Conservation (phyloP, 1,139 yeast genomes). For the Suhomyces guaymorum region DNA sequence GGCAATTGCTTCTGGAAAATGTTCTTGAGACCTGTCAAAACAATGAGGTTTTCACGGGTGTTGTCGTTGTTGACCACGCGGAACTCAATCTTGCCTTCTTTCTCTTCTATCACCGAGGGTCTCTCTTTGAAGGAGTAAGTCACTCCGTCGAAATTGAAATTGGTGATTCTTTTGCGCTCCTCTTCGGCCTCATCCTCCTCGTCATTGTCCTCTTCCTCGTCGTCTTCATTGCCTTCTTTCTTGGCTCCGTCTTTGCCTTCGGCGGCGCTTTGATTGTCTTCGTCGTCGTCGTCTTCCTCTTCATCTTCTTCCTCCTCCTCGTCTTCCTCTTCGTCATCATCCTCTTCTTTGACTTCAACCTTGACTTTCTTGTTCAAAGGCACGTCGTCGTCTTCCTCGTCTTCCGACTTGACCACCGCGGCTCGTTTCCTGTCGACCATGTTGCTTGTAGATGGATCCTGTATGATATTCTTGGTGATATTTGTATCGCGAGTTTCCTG, state of each 20-base stretch:
- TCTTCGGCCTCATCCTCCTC: conserved; percentile 55
- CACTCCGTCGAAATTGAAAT: conserved; percentile 66
- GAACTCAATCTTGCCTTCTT: conserved; percentile 88
- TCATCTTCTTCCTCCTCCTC: conserved; percentile 17
- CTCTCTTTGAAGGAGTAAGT: conserved; percentile 84
- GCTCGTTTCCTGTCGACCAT: conserved; percentile 39
- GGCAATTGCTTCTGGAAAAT: conserved; percentile 97
- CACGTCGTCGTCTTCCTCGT: conserved; percentile 35
- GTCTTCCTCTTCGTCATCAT: conserved; percentile 16
- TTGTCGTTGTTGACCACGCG: conserved; percentile 96
- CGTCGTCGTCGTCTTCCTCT: conserved; percentile 11
- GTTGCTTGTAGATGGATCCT: conserved; percentile 1
- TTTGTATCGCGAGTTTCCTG: neutral
- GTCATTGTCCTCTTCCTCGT: conserved; percentile 41
- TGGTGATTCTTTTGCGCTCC: conserved; percentile 47
- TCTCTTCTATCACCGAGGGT: conserved; percentile 91
- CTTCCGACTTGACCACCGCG: conserved; percentile 22
- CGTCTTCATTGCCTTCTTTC: conserved; percentile 17
- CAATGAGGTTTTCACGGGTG: conserved; percentile 81
- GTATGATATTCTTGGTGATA: neutral
- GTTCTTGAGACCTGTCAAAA: conserved; percentile 90
- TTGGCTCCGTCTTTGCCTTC: conserved; percentile 13
- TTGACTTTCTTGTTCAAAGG: conserved; percentile 36
- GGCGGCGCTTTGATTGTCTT: conserved; percentile 13
- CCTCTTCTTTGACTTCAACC: conserved; percentile 19